phyloP scores from a whole-genome alignment of 345 rosid genomes.

The Eucalyptus guilfoylei region DNA sequence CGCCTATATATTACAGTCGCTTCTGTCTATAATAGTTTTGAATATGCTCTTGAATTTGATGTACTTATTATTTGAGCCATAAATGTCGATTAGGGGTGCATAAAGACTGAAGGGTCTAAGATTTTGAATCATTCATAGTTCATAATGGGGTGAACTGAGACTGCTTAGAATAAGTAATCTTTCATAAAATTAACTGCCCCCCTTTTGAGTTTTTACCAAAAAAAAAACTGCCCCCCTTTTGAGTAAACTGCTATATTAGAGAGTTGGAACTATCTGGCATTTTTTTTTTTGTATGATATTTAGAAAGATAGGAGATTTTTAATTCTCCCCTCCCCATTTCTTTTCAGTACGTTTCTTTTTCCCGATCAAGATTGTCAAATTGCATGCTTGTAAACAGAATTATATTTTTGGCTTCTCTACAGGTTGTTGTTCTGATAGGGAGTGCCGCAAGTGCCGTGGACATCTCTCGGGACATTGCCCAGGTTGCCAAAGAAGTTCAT shows the following conservation, averaged over 20 bases:
- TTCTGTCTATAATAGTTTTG: not conserved
- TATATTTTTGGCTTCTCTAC: not conserved
- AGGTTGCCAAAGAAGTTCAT: conserved; percentile 79
- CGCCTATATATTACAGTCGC: not conserved
- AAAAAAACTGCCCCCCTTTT: not conserved
- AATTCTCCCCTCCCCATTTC: not conserved
- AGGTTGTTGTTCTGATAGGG: conserved; percentile 81
- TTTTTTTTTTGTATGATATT: not conserved
- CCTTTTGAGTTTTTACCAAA: not conserved
- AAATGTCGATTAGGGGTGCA: not conserved
- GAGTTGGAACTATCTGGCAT: not conserved
- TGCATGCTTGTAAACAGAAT: not conserved
- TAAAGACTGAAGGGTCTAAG: not conserved
- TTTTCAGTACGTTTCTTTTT: not conserved
- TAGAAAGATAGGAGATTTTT: not conserved
- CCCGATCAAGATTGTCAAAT: not conserved
- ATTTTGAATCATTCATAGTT: not conserved
- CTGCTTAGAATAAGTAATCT: not conserved
- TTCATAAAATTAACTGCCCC: not conserved
- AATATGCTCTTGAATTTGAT: not conserved
- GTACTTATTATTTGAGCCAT: not conserved
- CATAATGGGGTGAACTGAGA: not conserved
- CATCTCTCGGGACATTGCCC: conserved; percentile 62
- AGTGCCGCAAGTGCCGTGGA: conserved; percentile 58
- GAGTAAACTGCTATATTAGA: not conserved